phyloP scores from a whole-genome alignment of 176 grass and related monocot genomes.

The Triticum aestivum region DNA sequence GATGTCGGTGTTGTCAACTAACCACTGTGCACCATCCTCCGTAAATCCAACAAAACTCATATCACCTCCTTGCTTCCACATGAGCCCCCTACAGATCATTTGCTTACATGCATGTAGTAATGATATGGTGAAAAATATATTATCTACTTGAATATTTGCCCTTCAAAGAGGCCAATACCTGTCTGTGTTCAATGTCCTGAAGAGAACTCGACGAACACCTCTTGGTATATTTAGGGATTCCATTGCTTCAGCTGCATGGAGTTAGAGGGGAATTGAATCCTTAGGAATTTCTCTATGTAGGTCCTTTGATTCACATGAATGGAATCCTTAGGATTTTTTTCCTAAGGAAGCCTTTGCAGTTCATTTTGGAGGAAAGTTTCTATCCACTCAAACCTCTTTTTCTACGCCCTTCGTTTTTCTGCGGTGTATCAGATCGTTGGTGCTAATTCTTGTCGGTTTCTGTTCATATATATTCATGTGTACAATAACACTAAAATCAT shows the following conservation, averaged over 20 bases:
- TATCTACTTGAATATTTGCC: not conserved
- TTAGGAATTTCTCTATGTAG: no score
- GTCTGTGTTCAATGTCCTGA: conserved; percentile 83
- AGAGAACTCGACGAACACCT: conserved; percentile 76
- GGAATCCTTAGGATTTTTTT: no score
- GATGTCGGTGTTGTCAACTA: conserved; percentile 88
- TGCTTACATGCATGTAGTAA: not conserved
- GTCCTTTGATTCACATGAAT: no score
- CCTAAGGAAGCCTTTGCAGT: no score
- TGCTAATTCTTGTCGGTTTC: no score
- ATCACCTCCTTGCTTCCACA: conserved; percentile 69
- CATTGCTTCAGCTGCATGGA: conserved; percentile 71
- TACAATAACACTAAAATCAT: no score
- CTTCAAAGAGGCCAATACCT: conserved; percentile 32
- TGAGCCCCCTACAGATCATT: conserved; percentile 54
- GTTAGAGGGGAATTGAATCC: not conserved
- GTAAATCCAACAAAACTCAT: conserved; percentile 67
- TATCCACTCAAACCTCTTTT: no score
- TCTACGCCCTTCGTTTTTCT: no score
- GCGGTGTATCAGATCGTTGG: no score
- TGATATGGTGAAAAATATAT: not conserved
- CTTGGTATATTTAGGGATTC: conserved; percentile 60
- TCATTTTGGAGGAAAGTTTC: no score
- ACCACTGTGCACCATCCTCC: conserved; percentile 76
- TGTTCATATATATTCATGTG: no score